Percentiles rank a stretch among this genome's conserved stretches.
Conservation (phyloP, 2,329 filamentous ascomycete species). For the Penicillium palitans region DNA sequence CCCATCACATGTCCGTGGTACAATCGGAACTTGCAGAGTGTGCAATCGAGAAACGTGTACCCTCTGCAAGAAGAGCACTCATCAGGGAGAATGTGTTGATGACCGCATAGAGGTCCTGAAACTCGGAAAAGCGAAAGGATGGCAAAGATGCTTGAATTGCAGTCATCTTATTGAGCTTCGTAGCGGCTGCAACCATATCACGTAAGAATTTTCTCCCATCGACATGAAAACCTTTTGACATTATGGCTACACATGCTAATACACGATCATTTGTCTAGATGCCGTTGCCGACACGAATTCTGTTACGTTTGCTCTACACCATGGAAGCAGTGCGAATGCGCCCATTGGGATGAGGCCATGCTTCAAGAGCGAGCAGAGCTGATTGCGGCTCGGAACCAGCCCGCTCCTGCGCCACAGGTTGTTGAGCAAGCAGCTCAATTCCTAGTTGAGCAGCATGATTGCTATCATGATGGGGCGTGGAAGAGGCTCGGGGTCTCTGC, state of each 20-base stretch:
- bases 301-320: slow-evolving; percentile 33
- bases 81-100: slow-evolving; percentile 27
- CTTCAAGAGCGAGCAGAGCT: neutral
- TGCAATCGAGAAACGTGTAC: slow-evolving; percentile 26
- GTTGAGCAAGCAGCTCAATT: neutral
- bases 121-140: slow-evolving; percentile 66
- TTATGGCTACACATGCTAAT: neutral
- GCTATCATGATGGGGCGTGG: neutral
- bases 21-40: slow-evolving; percentile 19
- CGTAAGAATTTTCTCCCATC: slow-evolving; percentile 23
- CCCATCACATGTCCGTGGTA: slow-evolving; percentile 14
- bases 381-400: neutral
- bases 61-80: slow-evolving; percentile 26
- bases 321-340: slow-evolving; percentile 33
- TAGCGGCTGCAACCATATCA: slow-evolving; percentile 38
- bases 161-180: slow-evolving; percentile 49
- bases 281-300: slow-evolving; percentile 33
- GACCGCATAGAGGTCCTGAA: slow-evolving; percentile 49
- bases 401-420: neutral
- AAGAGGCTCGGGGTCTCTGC: neutral
- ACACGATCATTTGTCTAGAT: slow-evolving; percentile 17
- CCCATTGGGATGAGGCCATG: slow-evolving; percentile 20
- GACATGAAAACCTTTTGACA: neutral
- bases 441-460: neutral
- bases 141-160: slow-evolving; percentile 75